Evolutionary conservation across 495 filamentous ascomycete species (phyloP), one percentile per base, ranked within the genome.

Genomic region (Penicillium canescens): DNA sequence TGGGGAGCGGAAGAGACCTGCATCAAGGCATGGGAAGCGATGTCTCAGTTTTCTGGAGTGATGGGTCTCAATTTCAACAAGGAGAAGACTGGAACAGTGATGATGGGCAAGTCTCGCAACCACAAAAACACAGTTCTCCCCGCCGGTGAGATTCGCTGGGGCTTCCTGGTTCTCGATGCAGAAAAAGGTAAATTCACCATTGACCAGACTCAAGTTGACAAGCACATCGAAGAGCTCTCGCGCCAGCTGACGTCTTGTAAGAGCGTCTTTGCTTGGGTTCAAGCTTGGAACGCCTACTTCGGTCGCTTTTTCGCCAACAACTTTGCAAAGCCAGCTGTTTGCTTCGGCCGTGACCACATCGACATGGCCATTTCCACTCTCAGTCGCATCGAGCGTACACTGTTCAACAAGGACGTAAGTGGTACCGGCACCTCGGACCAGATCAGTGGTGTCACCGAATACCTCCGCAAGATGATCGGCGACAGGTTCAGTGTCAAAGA

Each of bases 261-360:
- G 46, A 82, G 76, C 47, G 62, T 87, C 12, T 86, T 90, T 54
- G 66, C 77, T 16, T 88, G 83, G 78, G 76, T 86, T 14, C 77
- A 87, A 46, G 82, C 79, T 2, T 88, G 83, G 78, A 88, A 88
- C 58, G 79, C 73, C 42, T 87, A 85, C 58, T 82, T 79, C n/a
- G 76, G 72, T 3, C 77, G 75, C 0, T 88, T 87, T 62, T 88
- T 89, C 62, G 76, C 73, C 44, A 79, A 78, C 56, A 87, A 87
- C 54, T 89, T 89, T 48, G 85, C 82, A 6, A 79, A 78, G 53
- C 78, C 84, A 8, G 83, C 85, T 2, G 77, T 85, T 50, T 86
- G 83, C 58, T 87, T 86, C 52, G 86, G 86, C 0, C 73, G 74
- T 39, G 66, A 72, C 23, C 86, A 89, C 57, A 81, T 88, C 33